phyloP scores from a whole-genome alignment of 1,139 yeast species.

The Pichia sp. region DNA sequence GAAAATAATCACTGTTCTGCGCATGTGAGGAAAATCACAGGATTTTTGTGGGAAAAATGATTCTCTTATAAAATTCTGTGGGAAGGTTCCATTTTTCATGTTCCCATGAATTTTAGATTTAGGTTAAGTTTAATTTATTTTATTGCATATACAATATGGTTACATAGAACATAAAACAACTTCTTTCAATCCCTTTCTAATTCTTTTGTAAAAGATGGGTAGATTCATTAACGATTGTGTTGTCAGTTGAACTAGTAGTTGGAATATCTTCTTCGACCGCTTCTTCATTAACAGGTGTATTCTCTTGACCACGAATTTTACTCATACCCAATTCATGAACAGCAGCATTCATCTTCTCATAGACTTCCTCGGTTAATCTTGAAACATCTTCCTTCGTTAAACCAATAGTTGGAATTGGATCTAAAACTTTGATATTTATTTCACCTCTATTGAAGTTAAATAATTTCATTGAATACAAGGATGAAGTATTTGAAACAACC shows the following conservation, averaged over 20 bases:
- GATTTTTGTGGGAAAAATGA: too few species aligned
- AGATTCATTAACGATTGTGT: constrained; percentile 11
- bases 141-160: neutral
- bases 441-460: constrained; percentile 56
- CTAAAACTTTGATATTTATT: constrained; percentile 57
- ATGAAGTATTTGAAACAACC: constrained; percentile 79
- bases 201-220: constrained; percentile 15
- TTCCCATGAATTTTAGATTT: too few species aligned
- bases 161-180: neutral
- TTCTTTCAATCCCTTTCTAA: neutral
- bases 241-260: neutral
- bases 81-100: too few species aligned
- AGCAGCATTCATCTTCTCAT: constrained; percentile 34
- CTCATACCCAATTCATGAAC: constrained; percentile 39
- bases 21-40: too few species aligned
- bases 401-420: constrained; percentile 56
- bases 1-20: too few species aligned
- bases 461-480: constrained; percentile 54
- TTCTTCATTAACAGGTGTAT: neutral
- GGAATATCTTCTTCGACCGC: constrained; percentile 1
- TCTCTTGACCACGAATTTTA: constrained; percentile 21
- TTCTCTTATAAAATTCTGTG: too few species aligned
- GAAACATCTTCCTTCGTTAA: constrained; percentile 55
- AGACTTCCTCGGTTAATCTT: constrained; percentile 36
- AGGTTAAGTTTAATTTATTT: neutral